Base-by-base conservation (phyloP, 352 stramenopile species). In the Pythium utonaiense region DNA sequence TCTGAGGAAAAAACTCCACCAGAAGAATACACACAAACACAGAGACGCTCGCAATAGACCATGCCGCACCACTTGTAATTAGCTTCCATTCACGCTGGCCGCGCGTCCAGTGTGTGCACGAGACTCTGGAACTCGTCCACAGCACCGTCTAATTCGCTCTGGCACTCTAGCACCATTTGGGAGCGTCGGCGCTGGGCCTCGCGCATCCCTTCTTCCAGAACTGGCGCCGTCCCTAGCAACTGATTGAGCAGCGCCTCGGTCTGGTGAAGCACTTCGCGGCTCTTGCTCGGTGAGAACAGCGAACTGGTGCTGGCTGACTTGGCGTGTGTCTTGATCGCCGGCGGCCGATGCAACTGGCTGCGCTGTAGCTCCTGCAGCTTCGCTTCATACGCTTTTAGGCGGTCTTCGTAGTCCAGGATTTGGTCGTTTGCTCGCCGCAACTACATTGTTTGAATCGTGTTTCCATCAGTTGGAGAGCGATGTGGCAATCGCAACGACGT, bases 111-210 rank as follows among this genome's bases (percentile, higher is more conserved):
- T 4, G 63, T 78, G 22, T 59, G 61, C 0, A 77, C 62, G 16
- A 89, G 69, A 38, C 71, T 66, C 27, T 83, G 71, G 61, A 89
- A 91, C 64, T 91, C 79, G 44, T 71, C 66, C 48, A 89, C 72
- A 0, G 77, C 80, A 41, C 63, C 64, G 54, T 83, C 62, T 0
- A 89, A 64, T 51, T 91, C 77, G 44, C 73, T 75, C 57, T 88
- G 69, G 28, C 81, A 91, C 36, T 78, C 77, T 38, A 72, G 60
- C 24, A 89, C 80, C 71, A 91, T 86, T 57, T 78, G 54, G 3
- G 75, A 83, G 30, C 71, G 69, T 24, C 77, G 65, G 24, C 75
- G 73, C 33, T 88, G 73, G 14, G 72, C 69, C 42, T 80, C 77
- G 19, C 17, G 21, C 14, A 38, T 62, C 12, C 65, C 53, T 25